Percentiles rank a stretch among this genome's conserved stretches.
Conservation (phyloP, 352 stramenopile species). For the Globisporangium ultimum region DNA sequence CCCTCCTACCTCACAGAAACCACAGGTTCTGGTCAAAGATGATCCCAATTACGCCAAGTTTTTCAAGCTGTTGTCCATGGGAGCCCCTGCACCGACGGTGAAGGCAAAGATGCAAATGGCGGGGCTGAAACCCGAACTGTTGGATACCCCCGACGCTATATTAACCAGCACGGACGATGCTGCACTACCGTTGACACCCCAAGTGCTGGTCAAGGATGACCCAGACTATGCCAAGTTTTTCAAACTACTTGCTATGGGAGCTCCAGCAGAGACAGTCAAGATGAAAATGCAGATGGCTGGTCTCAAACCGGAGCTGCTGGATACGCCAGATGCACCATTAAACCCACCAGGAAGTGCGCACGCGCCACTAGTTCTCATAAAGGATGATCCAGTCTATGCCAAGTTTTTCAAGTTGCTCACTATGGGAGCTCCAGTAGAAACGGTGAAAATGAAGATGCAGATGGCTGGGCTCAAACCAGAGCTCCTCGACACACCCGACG, state of each 20-base stretch:
- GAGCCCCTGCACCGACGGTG: conserved; percentile 42
- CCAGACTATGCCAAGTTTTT: conserved; percentile 74
- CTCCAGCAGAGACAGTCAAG: conserved; percentile 52
- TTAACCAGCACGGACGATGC: conserved; percentile 16
- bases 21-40: conserved; percentile 49
- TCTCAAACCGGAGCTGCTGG: conserved; percentile 19
- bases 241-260: conserved; percentile 61
- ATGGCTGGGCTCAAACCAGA: too few relatives aligned
- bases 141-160: conserved; percentile 66
- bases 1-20: conserved; percentile 13
- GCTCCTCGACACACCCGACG: too few relatives aligned
- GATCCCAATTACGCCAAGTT: conserved; percentile 62
- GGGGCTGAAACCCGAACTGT: conserved; percentile 45
- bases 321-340: conserved; percentile 24
- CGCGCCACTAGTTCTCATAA: too few relatives aligned
- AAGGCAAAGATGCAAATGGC: conserved; percentile 62
- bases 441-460: too few relatives aligned
- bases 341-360: too few relatives aligned
- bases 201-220: conserved; percentile 60
- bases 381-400: too few relatives aligned
- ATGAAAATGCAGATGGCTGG: conserved; percentile 63
- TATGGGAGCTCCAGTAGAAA: too few relatives aligned
- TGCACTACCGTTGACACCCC: conserved; percentile 7
- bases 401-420: too few relatives aligned
- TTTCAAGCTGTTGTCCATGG: conserved; percentile 71